Evolutionary conservation across 2,329 filamentous ascomycete species (phyloP).

Genomic region (Tolypocladium sp.): DNA sequence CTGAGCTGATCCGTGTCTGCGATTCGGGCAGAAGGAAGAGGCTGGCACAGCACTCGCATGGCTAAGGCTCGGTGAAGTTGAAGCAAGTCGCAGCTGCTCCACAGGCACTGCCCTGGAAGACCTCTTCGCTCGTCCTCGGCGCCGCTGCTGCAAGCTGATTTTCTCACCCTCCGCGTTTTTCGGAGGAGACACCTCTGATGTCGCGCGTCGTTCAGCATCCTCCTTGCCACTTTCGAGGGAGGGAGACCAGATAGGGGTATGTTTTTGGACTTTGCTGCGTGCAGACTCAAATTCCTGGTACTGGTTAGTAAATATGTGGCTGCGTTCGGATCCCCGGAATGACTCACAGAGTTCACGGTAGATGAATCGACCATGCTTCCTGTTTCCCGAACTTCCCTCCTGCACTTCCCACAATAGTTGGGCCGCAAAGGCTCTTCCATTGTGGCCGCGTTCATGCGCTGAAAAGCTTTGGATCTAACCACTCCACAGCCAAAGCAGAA

Average conservation of each 20-base stretch:
- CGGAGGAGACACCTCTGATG: neutral
- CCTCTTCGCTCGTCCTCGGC: neutral
- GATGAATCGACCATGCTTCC: slow-evolving; percentile 17
- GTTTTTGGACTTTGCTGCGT: neutral
- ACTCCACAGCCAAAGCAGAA: slow-evolving; percentile 29
- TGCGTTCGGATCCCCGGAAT: neutral
- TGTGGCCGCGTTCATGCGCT: slow-evolving; percentile 9
- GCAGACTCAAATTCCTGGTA: neutral
- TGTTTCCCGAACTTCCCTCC: slow-evolving; percentile 10
- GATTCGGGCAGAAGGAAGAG: slow-evolving; percentile 11
- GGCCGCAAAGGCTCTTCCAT: slow-evolving; percentile 16
- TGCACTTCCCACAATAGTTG: slow-evolving; percentile 23
- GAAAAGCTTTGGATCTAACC: slow-evolving; percentile 15
- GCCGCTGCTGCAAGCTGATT: neutral
- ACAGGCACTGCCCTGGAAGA: neutral
- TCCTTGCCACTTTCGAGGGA: neutral
- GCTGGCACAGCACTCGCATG: slow-evolving; percentile 2
- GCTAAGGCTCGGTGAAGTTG: neutral
- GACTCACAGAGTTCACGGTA: slow-evolving; percentile 14
- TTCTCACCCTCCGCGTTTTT: neutral
- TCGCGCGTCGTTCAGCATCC: neutral
- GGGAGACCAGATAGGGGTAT: neutral
- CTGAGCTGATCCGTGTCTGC: slow-evolving; percentile 14
- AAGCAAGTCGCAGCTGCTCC: neutral
- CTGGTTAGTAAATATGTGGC: neutral